These are phyloP conservation scores for Saccharomyces pastorianus DNA, from an alignment of 1,139 yeast species.

Conservation along the genomic window DNA sequence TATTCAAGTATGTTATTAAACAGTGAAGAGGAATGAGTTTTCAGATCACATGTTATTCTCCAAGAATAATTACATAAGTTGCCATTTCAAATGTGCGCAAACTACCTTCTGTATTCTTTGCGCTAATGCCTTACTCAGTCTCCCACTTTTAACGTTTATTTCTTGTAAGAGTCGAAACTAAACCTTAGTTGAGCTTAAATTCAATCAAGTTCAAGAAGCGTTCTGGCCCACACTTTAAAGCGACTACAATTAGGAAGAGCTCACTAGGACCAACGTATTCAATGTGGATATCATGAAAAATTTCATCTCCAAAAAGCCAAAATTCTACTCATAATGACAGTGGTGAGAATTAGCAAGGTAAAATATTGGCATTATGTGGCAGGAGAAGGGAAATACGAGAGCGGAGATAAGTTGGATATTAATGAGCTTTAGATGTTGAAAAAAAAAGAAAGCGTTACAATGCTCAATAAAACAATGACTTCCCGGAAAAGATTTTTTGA, in stretches of 20 bases:
- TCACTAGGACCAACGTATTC: too few species aligned
- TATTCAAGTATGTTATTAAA: too few species aligned
- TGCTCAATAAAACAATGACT: not conserved
- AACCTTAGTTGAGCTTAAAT: not conserved
- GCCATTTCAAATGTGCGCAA: not conserved
- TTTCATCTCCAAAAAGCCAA: not conserved
- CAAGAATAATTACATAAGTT: too few species aligned
- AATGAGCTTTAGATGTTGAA: not conserved
- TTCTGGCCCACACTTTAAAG: not conserved
- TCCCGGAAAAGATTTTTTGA: not conserved
- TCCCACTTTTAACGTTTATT: not conserved
- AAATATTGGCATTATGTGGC: not conserved
- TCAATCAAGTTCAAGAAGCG: not conserved
- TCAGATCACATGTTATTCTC: too few species aligned
- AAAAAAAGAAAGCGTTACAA: not conserved
- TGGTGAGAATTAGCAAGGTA: not conserved
- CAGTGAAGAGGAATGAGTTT: too few species aligned
- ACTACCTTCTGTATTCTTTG: not conserved
- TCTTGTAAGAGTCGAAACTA: not conserved
- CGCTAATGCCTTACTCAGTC: not conserved
- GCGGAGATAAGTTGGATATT: not conserved
- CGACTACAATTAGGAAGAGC: not conserved
- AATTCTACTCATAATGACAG: not conserved
- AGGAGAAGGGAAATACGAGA: not conserved
- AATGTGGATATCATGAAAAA: too few species aligned